Base-by-base conservation (phyloP, 2,329 filamentous ascomycete species). In the Trichoderma citrinoviride region DNA sequence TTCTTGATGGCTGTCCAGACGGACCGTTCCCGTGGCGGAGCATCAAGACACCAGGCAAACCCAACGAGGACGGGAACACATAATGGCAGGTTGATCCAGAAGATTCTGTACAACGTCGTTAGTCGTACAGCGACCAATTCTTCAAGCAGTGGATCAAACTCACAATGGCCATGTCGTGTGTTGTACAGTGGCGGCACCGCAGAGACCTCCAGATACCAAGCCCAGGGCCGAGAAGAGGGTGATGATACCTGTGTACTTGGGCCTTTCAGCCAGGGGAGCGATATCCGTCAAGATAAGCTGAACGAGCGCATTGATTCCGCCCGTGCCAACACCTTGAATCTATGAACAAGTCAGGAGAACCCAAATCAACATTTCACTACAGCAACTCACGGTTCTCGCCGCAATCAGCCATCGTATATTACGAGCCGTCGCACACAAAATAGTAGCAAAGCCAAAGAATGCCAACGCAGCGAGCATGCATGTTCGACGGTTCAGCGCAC, bases 241-340 rank as follows among this genome's bases (percentile, higher is more conserved):
- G 3, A 77, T 66, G 4, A 76, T 68, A 1, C 68, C 72, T 27
- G 77, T 70, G 55, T 76, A 82, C 4, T 75, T 75, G 1, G 77
- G 77, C 54, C 82, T 71, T 65, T 82, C 72, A 2, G 77, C 71
- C 5, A 85, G 69, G 1, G 81, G 80, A 0, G 83, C 76, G 1
- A 84, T 70, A 64, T 85, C 83, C 33, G 75, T 64, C 2, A 70
- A 23, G n/a, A 70, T 61, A 25, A 69, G 19, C 12, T 67, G 49
- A 79, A 69, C 53, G 72, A 74, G 61, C 81, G 61, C 41, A 29
- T 54, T 65, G 14, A 64, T 47, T 8, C 67, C 67, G 10, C 66
- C 64, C 14, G 55, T 23, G 27, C 67, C 67, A 14, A 67, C 50
- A 2, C 83, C 83, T 64, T 85, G 81, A 14, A 3, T 84, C 52